Evolutionary conservation across 2,329 filamentous ascomycete genomes (phyloP), one percentile per base, ranked within the genome.

Genomic region (Alternaria sp.): DNA sequence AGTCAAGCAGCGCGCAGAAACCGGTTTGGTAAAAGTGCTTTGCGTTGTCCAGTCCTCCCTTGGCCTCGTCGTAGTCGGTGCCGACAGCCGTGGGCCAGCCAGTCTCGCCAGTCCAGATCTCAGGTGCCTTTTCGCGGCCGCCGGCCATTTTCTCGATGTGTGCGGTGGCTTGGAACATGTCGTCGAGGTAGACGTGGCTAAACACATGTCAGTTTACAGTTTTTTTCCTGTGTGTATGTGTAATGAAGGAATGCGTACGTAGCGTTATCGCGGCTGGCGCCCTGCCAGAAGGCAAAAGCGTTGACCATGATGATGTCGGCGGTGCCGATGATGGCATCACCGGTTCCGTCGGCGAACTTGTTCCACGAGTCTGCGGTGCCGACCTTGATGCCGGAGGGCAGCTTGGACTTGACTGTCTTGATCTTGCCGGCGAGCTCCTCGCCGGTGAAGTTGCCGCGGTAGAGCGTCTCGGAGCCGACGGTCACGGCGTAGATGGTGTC

Each of bases 281-380:
- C 88, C 78, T 92, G 90, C 90, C 90, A 92, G 84, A 91, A 92
- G 30, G 88, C 86, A 76, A 92, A 92, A 25, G 88, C 90, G 74
- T 92, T 92, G 76, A 86, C 84, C 64, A 92, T 82, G 60, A 89
- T 80, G 61, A 91, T 84, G 59, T 86, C 87, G 55, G 90, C 88
- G 55, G 85, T 86, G 50, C 84, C 85, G 72, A 91, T 86, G 67
- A 91, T 81, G 13, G 86, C 82, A 77, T 92, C 87, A 43, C 87
- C 89, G 25, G 89, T 91, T 43, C 89, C 89, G 74, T 91, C 89
- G 50, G 86, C 84, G 73, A 84, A 89, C 80, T 90, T 91, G 82
- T 91, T 92, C 90, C 90, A 92, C 75, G 85, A 88, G 80, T 92
- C 90, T 8, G 90, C 90, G 11, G 88, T 91, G 54, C 90, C 90